phyloP scores from a whole-genome alignment of 139 green algal genomes.

The Volvox africanus region DNA sequence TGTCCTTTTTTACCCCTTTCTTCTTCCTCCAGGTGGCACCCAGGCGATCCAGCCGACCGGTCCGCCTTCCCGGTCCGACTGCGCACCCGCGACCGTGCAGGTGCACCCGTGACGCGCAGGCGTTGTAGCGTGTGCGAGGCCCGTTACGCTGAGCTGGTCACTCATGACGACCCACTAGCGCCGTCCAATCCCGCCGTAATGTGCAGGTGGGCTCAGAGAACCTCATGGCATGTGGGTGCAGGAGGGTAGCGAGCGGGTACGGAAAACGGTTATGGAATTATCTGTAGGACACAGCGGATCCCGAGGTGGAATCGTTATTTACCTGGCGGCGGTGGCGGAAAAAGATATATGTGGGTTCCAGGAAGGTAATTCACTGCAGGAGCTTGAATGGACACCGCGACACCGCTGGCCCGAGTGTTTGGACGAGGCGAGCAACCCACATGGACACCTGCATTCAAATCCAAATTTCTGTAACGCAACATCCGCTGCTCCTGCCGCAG shows the following conservation, averaged over 20 bases:
- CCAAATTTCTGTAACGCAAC: no score
- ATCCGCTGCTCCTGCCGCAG: background rate
- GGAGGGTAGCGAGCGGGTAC: no score
- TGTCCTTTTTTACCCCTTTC: background rate
- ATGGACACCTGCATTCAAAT: no score
- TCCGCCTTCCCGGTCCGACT: constrained; percentile 46
- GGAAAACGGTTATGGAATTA: no score
- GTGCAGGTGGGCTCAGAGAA: constrained; percentile 26
- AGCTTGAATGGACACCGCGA: no score
- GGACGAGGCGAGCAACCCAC: no score
- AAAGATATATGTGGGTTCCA: no score
- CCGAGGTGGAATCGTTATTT: no score
- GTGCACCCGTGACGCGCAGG: background rate
- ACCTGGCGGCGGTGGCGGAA: no score
- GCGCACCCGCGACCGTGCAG: background rate
- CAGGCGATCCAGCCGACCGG: constrained; percentile 35
- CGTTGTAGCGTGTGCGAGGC: constrained; percentile 67
- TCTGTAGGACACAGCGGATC: no score
- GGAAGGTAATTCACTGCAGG: no score
- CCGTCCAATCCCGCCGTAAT: constrained; percentile 67
- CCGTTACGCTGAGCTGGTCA: constrained; percentile 56
- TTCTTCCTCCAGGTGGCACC: constrained; percentile 46
- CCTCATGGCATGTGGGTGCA: background rate
- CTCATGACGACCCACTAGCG: constrained; percentile 71
- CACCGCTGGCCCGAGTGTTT: no score